Conservation (phyloP, 352 stramenopile genomes). For the Phytophthora lateralis region DNA sequence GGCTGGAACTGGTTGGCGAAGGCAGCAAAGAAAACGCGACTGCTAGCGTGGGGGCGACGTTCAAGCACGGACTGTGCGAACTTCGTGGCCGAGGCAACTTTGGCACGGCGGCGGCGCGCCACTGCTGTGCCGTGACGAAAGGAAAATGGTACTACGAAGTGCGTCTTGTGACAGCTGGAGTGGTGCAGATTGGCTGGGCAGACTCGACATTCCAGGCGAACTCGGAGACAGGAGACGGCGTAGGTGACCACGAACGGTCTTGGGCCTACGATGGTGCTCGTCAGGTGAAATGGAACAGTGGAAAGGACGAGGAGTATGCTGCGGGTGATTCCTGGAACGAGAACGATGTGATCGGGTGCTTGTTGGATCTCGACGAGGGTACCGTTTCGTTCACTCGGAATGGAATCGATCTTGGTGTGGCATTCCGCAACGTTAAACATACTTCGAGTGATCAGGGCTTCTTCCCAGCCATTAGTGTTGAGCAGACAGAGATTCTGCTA, state of each 20-base stretch:
- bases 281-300: constrained; percentile 84
- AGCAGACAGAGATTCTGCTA: constrained; percentile 80
- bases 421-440: constrained; percentile 56
- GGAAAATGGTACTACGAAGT: constrained; percentile 94
- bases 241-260: constrained; percentile 89
- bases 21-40: constrained; percentile 18
- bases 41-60: constrained; percentile 46
- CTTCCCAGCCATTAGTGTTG: constrained; percentile 83
- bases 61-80: constrained; percentile 75
- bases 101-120: constrained; percentile 63
- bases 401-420: constrained; percentile 65
- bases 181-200: constrained; percentile 94
- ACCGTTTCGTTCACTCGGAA: constrained; percentile 88
- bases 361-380: constrained; percentile 77
- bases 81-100: constrained; percentile 79
- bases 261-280: constrained; percentile 92
- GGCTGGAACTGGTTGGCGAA: constrained; percentile 52
- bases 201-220: constrained; percentile 79
- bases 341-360: constrained; percentile 90
- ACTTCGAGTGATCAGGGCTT: constrained; percentile 45
- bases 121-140: constrained; percentile 44
- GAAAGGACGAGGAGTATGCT: constrained; percentile 69
- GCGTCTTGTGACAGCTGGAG: constrained; percentile 82
- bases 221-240: constrained; percentile 85
- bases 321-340: constrained; percentile 56